Evolutionary conservation across 31 red algal genomes (phyloP), one percentile per base, ranked within the genome.

Genomic region (Asparagopsis taxiformis): DNA sequence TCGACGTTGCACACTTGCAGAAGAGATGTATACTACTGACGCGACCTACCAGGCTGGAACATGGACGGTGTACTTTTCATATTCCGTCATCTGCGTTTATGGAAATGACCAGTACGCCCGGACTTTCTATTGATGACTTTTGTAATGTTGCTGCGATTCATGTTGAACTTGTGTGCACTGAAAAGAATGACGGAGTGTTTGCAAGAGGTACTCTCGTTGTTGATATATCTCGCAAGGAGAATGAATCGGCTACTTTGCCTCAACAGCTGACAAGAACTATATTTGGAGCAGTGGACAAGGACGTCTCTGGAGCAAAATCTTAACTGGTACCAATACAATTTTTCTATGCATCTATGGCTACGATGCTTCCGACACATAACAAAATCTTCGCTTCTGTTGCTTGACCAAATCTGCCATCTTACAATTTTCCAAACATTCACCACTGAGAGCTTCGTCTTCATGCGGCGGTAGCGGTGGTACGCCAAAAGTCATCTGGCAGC

Each of bases 401-500:
- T 50, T 50, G 44, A 13, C 24, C 24, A 9, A 10, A 28, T n/a
- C n/a, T n/a, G n/a, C n/a, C 55, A 28, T 24, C 24, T 60, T 28
- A 32, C 73, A 77, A 9, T 30, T 44, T 23, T 17, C 59, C 3
- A 68, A 77, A 30, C 73, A 77, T 11, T 10, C 43, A 13, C 31
- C 28, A 1, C 16, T 16, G 62, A n/a, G n/a, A n/a, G n/a, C n/a
- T n/a, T n/a, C n/a, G n/a, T 96, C 93, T 70, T 96, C 82, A 3
- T 72, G 57, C 17, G 78, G 4, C 25, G 85, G 70, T 48, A 91
- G 59, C 23, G 93, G 86, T 49, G 17, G 13, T 25, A 83, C 65
- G 25, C 93, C 93, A 58, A 87, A 96, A 13, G 79, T 84, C 85
- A 90, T 85, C 54, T 90, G 77, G 56, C 93, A 96, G 37, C 75